Base-by-base conservation (phyloP, 306 rosid species). In the Cyamopsis tetragonoloba region DNA sequence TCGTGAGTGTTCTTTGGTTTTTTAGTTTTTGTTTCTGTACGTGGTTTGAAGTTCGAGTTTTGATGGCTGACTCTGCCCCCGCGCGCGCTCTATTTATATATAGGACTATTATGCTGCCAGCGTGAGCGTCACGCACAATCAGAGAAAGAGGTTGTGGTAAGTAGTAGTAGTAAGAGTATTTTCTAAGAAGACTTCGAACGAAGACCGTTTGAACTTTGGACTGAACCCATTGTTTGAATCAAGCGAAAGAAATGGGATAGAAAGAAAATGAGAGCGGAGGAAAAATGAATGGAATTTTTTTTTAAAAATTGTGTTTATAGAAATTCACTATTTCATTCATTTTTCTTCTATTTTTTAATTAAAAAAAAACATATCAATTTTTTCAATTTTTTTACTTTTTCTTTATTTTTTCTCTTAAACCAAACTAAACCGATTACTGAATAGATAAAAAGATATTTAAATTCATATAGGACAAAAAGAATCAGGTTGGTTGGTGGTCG, bases 11-110 rank as follows among this genome's bases (percentile, higher is more conserved):
- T 46, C 61, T 60, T 17, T 55, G 15, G 23, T 11, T 2, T 11
- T 2, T 62, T 18, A 12, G 63, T 20, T 72, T 48, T 31, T n/a
- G n/a, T n/a, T 26, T 22, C 34, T 38, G 61, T 22, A 19, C 13
- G 17, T 35, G 9, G 63, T 67, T 51, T 54, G 4, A 24, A 65
- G 41, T 58, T 35, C 12, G 48, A 9, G 23, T 7, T 19, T 12
- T 14, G 54, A 13, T 20, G 20, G 15, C 12, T 5, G 50, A 3
- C 6, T 22, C 12, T 20, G 37, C 15, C 22, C 22, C 19, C 26
- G 65, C 82, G 82, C 66, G 62, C 58, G 44, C 49, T 39, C 28
- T 77, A 55, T 55, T 62, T 77, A 61, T 72, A 18, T 10, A 7
- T 7, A 19, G 13, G 3, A 2, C n/a, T 15, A 30, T 9, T 18